A percentile compares a stretch with the other conserved stretches of the same genome.
Conservation (phyloP, 2,329 filamentous ascomycete species). For the Alternaria sp. region DNA sequence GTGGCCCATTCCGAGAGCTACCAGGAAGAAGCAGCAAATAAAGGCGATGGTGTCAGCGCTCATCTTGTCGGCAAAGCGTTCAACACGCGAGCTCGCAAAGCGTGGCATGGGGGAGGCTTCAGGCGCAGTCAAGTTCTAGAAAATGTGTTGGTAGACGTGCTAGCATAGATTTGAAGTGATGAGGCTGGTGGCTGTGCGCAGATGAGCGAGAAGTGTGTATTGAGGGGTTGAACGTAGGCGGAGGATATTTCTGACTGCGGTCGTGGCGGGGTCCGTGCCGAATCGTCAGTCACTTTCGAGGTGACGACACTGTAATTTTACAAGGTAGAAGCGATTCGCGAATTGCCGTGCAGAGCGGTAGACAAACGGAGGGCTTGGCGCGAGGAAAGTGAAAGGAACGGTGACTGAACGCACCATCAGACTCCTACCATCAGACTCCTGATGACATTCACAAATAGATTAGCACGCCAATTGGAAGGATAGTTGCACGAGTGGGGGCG, state of each 20-base stretch:
- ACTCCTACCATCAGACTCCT: not conserved
- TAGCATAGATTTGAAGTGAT: not conserved
- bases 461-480: not conserved
- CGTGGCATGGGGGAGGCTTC: not conserved
- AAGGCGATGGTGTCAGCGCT: not conserved
- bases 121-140: not conserved
- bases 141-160: not conserved
- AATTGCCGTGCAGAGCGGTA: not conserved
- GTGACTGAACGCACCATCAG: not conserved
- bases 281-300: not conserved
- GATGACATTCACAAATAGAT: not conserved
- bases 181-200: not conserved
- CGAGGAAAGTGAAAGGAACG: constrained; percentile 6
- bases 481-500: not conserved
- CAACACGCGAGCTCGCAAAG: not conserved
- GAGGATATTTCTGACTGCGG: not conserved
- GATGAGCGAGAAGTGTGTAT: not conserved
- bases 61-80: constrained; percentile 3
- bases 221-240: not conserved
- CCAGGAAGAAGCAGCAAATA: not conserved
- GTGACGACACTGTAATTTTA: not conserved
- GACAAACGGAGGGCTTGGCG: constrained; percentile 15
- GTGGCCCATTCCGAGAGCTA: not conserved
- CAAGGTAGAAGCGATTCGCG: constrained; percentile 7
- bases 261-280: not conserved